phyloP scores from a whole-genome alignment of 2,329 filamentous ascomycete genomes.

The Fusarium sp. region DNA sequence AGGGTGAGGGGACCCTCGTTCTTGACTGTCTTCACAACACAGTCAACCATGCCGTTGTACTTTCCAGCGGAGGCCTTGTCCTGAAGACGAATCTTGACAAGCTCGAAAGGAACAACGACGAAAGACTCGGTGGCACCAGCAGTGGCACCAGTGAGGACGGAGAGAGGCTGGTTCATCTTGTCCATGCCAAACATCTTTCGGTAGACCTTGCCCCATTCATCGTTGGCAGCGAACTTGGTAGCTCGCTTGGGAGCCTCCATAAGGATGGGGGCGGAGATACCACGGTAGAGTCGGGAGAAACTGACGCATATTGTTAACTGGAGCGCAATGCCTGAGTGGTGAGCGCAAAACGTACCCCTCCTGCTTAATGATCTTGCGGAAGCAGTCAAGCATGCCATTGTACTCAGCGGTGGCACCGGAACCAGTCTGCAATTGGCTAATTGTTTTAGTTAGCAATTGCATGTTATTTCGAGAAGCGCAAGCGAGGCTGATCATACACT shows the following conservation, averaged over 20 bases:
- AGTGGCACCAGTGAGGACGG: slow-evolving; percentile 91
- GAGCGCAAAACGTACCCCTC: slow-evolving; percentile 77
- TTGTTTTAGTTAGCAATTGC: slow-evolving; percentile 42
- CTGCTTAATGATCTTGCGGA: slow-evolving; percentile 94
- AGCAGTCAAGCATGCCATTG: slow-evolving; percentile 98
- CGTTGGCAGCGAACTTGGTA: slow-evolving; percentile 99
- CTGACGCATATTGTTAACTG: slow-evolving; percentile 59
- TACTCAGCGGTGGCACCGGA: slow-evolving; percentile 83
- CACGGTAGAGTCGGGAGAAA: slow-evolving; percentile 91
- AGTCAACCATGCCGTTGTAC: slow-evolving; percentile 85
- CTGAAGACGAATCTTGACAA: slow-evolving; percentile 98
- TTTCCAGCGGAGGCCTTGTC: slow-evolving; percentile 93
- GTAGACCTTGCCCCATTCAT: slow-evolving; percentile 97
- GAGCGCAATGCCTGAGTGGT: slow-evolving; percentile 14
- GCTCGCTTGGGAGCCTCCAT: slow-evolving; percentile 97
- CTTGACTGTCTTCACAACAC: slow-evolving; percentile 82
- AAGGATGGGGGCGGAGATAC: slow-evolving; percentile 93
- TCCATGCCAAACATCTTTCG: slow-evolving; percentile 83
- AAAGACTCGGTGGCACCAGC: slow-evolving; percentile 96
- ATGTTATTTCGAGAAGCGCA: slow-evolving; percentile 16
- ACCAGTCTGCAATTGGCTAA: slow-evolving; percentile 87
- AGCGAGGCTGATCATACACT: slow-evolving; percentile 73
- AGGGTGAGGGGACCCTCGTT: slow-evolving; percentile 87
- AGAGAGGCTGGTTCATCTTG: slow-evolving; percentile 92
- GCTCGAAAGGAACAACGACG: slow-evolving; percentile 97